A percentile compares a stretch with the other conserved stretches of the same genome.
Evolutionary conservation across 495 filamentous ascomycete species (phyloP).

Genomic region (Bombardia bombarda): DNA sequence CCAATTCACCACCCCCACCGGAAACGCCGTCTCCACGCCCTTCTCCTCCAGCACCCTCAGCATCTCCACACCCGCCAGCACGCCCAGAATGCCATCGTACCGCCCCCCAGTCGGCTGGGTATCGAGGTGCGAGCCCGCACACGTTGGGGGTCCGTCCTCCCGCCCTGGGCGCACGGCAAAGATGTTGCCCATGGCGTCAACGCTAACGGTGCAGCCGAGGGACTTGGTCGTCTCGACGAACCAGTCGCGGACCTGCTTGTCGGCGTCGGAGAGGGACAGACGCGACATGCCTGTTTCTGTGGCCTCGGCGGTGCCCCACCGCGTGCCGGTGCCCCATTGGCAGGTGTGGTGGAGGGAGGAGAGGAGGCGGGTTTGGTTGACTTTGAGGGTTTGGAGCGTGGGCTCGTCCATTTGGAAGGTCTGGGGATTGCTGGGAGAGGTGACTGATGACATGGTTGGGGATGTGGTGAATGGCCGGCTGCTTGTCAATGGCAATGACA

Average conservation of each 20-base stretch:
- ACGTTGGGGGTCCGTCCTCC: conserved; percentile 39
- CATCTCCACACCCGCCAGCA: conserved; percentile 64
- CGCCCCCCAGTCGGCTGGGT: conserved; percentile 71
- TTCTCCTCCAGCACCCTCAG: conserved; percentile 61
- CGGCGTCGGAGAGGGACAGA: conserved; percentile 60
- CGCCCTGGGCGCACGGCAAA: conserved; percentile 62
- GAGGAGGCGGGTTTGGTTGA: conserved; percentile 53
- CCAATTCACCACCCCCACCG: conserved; percentile 71
- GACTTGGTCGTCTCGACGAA: conserved; percentile 57
- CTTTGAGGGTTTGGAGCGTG: conserved; percentile 29
- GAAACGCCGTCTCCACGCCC: conserved; percentile 59
- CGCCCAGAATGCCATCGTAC: conserved; percentile 71
- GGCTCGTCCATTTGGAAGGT: not conserved
- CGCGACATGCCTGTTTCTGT: conserved; percentile 39
- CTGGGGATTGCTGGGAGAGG: not conserved
- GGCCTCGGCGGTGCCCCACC: conserved; percentile 13
- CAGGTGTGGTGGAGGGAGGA: conserved; percentile 57
- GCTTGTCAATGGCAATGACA: no score
- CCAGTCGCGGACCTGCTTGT: conserved; percentile 68
- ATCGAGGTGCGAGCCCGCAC: conserved; percentile 67
- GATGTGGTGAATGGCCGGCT: no score
- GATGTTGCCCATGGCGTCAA: conserved; percentile 55
- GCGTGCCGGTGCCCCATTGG: conserved; percentile 34
- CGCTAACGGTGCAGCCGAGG: conserved; percentile 49
- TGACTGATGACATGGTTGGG: no score